These are phyloP conservation scores for Trichosporon sp. DNA, from an alignment of 1,284 basidiomycete species.

Conservation along the genomic window DNA sequence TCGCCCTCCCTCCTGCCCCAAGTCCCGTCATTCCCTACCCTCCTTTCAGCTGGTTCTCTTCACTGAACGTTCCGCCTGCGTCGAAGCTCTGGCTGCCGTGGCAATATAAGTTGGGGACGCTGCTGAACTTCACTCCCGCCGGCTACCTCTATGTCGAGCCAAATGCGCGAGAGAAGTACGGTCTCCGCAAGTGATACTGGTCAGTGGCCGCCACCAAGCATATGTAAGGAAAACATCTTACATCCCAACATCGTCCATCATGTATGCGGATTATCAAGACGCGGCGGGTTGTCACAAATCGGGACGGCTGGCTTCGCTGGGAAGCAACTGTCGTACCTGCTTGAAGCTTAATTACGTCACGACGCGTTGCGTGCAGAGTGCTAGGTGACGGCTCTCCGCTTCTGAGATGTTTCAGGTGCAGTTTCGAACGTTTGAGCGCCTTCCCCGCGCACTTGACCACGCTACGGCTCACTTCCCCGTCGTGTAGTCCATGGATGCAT, in stretches of 20 bases:
- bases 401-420: neutral
- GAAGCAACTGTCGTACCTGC: neutral
- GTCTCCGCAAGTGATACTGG: constrained; percentile 15
- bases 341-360: neutral
- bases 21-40: constrained; percentile 40
- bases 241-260: too few relatives aligned
- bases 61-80: constrained; percentile 31
- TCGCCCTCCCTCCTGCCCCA: constrained; percentile 33
- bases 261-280: too few relatives aligned
- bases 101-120: constrained; percentile 36
- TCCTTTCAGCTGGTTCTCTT: constrained; percentile 32
- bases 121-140: constrained; percentile 38
- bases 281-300: too few relatives aligned
- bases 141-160: constrained; percentile 42
- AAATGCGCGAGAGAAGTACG: constrained; percentile 47
- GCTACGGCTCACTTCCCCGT: too few relatives aligned
- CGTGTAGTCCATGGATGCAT: neutral
- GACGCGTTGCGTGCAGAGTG: neutral
- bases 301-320: neutral
- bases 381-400: neutral
- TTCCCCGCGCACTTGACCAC: too few relatives aligned
- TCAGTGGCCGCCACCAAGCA: too few relatives aligned
- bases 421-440: neutral
- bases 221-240: too few relatives aligned
- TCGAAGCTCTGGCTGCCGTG: constrained; percentile 40